Conservation (phyloP, 192 early-diverging fungal genomes). For the Entomortierella beljakovae region DNA sequence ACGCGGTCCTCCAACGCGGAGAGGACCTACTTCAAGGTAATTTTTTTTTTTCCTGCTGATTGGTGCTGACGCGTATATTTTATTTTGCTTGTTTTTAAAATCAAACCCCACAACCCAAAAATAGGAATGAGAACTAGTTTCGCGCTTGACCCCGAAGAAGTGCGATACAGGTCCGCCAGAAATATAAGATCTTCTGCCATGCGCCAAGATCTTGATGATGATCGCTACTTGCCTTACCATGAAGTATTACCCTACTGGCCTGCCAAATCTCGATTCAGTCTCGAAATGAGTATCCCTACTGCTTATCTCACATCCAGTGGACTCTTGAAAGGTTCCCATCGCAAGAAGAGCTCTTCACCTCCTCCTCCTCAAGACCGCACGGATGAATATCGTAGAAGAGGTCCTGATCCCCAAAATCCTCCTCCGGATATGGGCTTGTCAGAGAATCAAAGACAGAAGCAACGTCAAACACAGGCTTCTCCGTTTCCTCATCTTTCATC, state of each 20-base stretch:
- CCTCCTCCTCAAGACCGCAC: background rate
- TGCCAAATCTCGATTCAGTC: slow-evolving; percentile 29
- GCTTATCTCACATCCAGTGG: slow-evolving; percentile 42
- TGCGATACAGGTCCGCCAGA: slow-evolving; percentile 9
- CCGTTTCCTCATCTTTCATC: background rate
- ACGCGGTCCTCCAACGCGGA: slow-evolving; percentile 40
- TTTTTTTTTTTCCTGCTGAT: no score
- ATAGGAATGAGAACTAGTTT: slow-evolving; percentile 49
- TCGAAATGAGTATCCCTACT: slow-evolving; percentile 42
- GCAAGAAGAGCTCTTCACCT: background rate
- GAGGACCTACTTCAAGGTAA: slow-evolving; percentile 41
- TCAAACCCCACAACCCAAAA: background rate
- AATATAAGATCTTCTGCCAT: slow-evolving; percentile 15
- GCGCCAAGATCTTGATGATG: background rate
- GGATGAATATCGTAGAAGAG: no score
- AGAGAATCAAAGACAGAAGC: no score
- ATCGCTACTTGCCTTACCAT: slow-evolving; percentile 7
- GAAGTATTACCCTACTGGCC: slow-evolving; percentile 44
- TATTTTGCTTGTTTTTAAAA: background rate
- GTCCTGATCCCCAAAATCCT: no score
- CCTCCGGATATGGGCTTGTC: no score
- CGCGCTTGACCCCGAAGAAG: slow-evolving; percentile 39
- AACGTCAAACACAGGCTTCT: no score
- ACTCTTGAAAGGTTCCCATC: slow-evolving; percentile 27
- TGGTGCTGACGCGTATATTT: background rate